These are phyloP conservation scores for Leccinum truebloodii DNA, from an alignment of 768 basidiomycete species.

Conservation along the genomic window DNA sequence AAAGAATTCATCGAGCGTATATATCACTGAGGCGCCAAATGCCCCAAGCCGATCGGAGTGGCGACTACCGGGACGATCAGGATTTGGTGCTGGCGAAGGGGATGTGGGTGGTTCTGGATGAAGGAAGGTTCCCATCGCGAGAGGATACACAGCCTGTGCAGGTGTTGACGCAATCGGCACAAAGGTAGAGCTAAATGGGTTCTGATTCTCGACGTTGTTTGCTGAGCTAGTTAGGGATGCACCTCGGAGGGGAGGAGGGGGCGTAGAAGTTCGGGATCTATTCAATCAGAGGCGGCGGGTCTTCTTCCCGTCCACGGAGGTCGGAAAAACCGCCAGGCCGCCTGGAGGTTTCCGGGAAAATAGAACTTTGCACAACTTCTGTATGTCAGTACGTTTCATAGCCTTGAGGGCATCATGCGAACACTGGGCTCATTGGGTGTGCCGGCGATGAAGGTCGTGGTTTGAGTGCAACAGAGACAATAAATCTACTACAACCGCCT, in stretches of 20 bases:
- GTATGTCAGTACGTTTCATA: constrained; percentile 56
- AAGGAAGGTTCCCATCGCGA: constrained; percentile 38
- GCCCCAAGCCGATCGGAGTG: constrained; percentile 33
- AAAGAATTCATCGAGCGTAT: too few relatives aligned
- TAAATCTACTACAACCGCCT: constrained; percentile 22
- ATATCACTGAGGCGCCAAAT: constrained; percentile 27
- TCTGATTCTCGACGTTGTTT: constrained; percentile 53
- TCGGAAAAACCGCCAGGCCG: constrained; percentile 45
- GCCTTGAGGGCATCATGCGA: constrained; percentile 47
- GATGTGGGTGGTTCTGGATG: constrained; percentile 37
- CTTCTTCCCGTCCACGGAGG: constrained; percentile 44
- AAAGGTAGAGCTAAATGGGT: constrained; percentile 54
- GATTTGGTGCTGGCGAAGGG: constrained; percentile 34
- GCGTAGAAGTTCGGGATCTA: constrained; percentile 54
- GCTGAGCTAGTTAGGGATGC: constrained; percentile 46
- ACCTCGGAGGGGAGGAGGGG: constrained; percentile 40
- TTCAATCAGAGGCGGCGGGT: constrained; percentile 52
- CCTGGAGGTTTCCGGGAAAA: constrained; percentile 12
- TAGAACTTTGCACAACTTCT: constrained; percentile 55
- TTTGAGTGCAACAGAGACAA: constrained; percentile 48
- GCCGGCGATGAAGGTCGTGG: constrained; percentile 32
- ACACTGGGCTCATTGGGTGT: constrained; percentile 27
- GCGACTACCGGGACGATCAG: constrained; percentile 35
- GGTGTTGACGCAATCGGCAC: constrained; percentile 54
- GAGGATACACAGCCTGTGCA: constrained; percentile 41